Evolutionary conservation across 192 early-diverging fungal species (phyloP), one percentile per base, ranked within the genome.

Genomic region (Oehlia diaphana): DNA sequence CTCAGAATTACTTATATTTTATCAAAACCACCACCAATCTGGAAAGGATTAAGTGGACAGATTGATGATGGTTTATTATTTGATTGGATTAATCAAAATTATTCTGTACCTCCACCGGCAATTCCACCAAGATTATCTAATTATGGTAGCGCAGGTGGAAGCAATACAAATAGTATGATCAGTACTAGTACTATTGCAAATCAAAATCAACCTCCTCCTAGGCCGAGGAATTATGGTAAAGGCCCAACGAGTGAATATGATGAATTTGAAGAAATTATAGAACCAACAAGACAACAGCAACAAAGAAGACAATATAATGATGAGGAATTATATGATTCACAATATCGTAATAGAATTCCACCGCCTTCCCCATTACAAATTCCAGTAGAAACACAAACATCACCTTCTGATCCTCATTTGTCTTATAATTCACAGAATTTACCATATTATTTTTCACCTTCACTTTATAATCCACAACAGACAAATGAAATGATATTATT

Each of bases 1-100:
- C 35, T 76, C 7, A 63, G 12, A 9, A 42, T 76, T 26, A 76
- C 74, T 21, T 64, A 76, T 37, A 39, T 64, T 42, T 64, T 76
- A 64, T 37, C 42, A 8, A 76, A 42, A 62, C 33, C 49, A 63
- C 62, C 74, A 0, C 44, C 23, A 50, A 64, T 63, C 23, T 42
- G 35, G 74, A 63, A 9, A n/a, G 61, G 61, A 26, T 26, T 63
- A 23, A 63, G 31, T 44, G 74, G 74, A 44, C 7, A 42, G 7
- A 37, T 76, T 14, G 33, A 76, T 39, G n/a, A 37, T 10, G 33
- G 39, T 21, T n/a, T 76, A 26, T 14, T 76, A n/a, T 64, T 26
- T 39, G 63, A 76, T 23, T 76, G 74, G 74, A 74, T 74, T 14
- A 3, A 19, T 28, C 33, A 74, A 70, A 42, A 42, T n/a, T 70